Evolutionary conservation across 768 basidiomycete species (phyloP), one percentile per base, ranked within the genome.

Genomic region (Panellus pusillus): DNA sequence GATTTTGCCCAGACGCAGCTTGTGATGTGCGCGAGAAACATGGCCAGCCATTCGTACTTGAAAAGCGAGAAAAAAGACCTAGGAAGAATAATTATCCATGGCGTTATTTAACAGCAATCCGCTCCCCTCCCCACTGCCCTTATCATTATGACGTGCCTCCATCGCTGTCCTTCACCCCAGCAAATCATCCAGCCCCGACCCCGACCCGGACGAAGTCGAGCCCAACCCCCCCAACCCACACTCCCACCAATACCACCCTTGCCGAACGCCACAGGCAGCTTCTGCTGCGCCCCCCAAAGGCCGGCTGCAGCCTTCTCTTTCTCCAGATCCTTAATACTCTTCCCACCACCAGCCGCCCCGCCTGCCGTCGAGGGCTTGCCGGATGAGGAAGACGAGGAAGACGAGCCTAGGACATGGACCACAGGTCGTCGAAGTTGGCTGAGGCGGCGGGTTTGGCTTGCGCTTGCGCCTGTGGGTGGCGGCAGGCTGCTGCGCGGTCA

Each of bases 271-370:
- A 54, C 29, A 19, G 54, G 28, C n/a, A 36, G 58, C 49, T 44
- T 53, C 43, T 41, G 49, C 50, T 13, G 24, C 44, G 50, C 38
- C 24, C 88, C 91, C 94, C 94, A 97, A 31, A 97, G 80, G 9
- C 82, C 82, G 18, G 86, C 84, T 66, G 80, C 81, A 3, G 85
- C 80, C 74, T 94, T 93, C 74, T 96, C 93, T 72, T 83, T 86
- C 72, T 92, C 89, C 59, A 97, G 67, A 64, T 93, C 93, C 70
- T 89, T 89, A 65, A 96, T 95, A 40, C 87, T 89, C 77, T 93
- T 93, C 36, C 76, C 75, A 0, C 67, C 66, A 32, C 32, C 32
- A 35, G 32, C 37, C 20, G 27, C n/a, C 20, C 66, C 61, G 2
- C 64, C 55, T 28, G 65, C 61, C 44, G 79, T 78, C 36, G 55